A percentile compares a stretch with the other conserved stretches of the same genome.
These are phyloP conservation scores for Hortaea werneckii DNA, from an alignment of 2,329 filamentous ascomycete genomes.

Conservation along the genomic window DNA sequence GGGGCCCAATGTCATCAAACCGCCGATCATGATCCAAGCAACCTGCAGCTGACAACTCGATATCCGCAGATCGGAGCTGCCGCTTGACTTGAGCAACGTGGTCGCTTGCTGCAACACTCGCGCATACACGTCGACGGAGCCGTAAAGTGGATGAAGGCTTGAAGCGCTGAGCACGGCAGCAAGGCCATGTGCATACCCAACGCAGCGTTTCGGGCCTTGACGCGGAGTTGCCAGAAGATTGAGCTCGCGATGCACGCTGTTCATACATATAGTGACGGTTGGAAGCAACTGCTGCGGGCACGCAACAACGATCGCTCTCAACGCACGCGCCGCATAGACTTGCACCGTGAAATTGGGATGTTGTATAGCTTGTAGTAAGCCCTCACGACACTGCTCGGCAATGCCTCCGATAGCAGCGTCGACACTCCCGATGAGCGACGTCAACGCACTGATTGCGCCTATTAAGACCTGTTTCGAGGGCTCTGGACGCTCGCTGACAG, in stretches of 20 bases:
- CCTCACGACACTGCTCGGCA: conserved; percentile 76
- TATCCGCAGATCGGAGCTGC: conserved; percentile 78
- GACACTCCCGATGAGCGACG: conserved; percentile 66
- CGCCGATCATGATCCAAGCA: conserved; percentile 93
- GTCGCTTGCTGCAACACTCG: conserved; percentile 85
- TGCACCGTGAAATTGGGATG: conserved; percentile 96
- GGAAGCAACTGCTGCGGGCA: conserved; percentile 87
- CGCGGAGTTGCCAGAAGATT: conserved; percentile 63
- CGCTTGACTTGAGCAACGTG: conserved; percentile 80
- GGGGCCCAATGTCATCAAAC: conserved; percentile 88
- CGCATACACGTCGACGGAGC: conserved; percentile 91
- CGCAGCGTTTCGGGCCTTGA: conserved; percentile 70
- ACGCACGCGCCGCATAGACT: conserved; percentile 73
- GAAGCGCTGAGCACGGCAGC: conserved; percentile 87
- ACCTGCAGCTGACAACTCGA: conserved; percentile 95
- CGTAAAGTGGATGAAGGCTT: conserved; percentile 77
- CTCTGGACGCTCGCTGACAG: conserved; percentile 74
- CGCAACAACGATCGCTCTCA: conserved; percentile 78
- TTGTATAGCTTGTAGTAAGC: conserved; percentile 77
- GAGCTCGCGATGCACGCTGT: conserved; percentile 81
- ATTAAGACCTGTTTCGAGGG: conserved; percentile 80
- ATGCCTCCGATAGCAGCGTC: conserved; percentile 73
- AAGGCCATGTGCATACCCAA: conserved; percentile 85
- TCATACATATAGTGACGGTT: conserved; percentile 91
- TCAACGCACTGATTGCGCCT: conserved; percentile 66